Conservation (phyloP, 345 rosid genomes). For the Aethionema arabicum region DNA sequence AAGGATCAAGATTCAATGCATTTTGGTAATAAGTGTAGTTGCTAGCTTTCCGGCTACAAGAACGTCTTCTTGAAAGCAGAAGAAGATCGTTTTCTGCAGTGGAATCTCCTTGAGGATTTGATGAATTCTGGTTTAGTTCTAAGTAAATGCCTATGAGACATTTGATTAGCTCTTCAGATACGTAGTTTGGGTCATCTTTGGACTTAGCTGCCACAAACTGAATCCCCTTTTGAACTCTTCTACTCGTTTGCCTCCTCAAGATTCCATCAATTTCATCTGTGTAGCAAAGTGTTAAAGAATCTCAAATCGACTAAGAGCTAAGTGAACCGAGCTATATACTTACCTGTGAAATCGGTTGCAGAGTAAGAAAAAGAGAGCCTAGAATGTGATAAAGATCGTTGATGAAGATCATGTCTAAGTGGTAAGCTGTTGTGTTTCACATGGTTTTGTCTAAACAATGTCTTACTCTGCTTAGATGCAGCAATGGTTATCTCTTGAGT, state of each 20-base stretch:
- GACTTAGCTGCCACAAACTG: constrained; percentile 37
- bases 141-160: constrained; percentile 71
- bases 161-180: constrained; percentile 71
- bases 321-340: too few relatives aligned
- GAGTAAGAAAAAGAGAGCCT: constrained; percentile 62
- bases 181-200: constrained; percentile 59
- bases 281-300: background rate
- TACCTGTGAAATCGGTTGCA: constrained; percentile 34
- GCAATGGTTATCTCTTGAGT: constrained; percentile 37
- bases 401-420: constrained; percentile 37
- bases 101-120: constrained; percentile 40
- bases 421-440: constrained; percentile 31
- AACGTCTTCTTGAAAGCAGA: constrained; percentile 18
- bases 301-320: too few relatives aligned
- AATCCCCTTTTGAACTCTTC: constrained; percentile 42
- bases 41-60: constrained; percentile 31
- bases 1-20: constrained; percentile 66
- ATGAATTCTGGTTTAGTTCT: constrained; percentile 52
- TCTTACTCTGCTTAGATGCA: constrained; percentile 35
- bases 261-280: constrained; percentile 46
- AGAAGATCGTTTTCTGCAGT: constrained; percentile 39
- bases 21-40: constrained; percentile 36
- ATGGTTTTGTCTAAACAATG: constrained; percentile 33
- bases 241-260: constrained; percentile 46
- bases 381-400: constrained; percentile 54